phyloP scores from a whole-genome alignment of 2,329 filamentous ascomycete species.

The Calonectria hawksworthii region DNA sequence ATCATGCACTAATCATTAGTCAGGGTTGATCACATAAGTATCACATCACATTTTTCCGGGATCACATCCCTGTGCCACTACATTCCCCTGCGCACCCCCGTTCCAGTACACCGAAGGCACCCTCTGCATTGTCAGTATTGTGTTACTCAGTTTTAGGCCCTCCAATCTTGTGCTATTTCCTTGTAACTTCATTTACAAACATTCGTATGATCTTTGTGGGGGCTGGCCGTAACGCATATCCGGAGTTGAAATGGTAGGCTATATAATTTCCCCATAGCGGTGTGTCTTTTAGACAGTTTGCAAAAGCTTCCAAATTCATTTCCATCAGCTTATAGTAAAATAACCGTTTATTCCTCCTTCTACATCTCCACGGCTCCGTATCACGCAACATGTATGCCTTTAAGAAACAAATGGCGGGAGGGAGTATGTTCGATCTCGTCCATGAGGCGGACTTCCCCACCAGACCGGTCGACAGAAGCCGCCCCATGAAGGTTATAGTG shows the following conservation, averaged over 20 bases:
- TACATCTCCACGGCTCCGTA: not conserved
- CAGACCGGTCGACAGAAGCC: not conserved
- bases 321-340: too few species aligned
- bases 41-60: not conserved
- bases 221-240: too few species aligned
- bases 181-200: not conserved
- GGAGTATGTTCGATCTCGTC: not conserved
- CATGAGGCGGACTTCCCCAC: not conserved
- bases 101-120: not conserved
- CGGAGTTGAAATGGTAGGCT: too few species aligned
- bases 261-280: too few species aligned
- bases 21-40: too few species aligned
- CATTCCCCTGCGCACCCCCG: not conserved
- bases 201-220: too few species aligned
- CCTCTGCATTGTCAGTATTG: not conserved
- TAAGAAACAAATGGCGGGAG: conserved; percentile 9
- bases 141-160: not conserved
- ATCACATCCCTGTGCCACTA: not conserved
- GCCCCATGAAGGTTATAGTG: conserved; percentile 11
- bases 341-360: not conserved
- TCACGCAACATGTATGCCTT: conserved; percentile 8
- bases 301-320: too few species aligned
- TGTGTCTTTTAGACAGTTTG: too few species aligned
- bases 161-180: not conserved
- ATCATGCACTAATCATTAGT: too few species aligned